These are phyloP conservation scores for Claviceps sp. DNA, from an alignment of 2,329 filamentous ascomycete species.

Conservation along the genomic window DNA sequence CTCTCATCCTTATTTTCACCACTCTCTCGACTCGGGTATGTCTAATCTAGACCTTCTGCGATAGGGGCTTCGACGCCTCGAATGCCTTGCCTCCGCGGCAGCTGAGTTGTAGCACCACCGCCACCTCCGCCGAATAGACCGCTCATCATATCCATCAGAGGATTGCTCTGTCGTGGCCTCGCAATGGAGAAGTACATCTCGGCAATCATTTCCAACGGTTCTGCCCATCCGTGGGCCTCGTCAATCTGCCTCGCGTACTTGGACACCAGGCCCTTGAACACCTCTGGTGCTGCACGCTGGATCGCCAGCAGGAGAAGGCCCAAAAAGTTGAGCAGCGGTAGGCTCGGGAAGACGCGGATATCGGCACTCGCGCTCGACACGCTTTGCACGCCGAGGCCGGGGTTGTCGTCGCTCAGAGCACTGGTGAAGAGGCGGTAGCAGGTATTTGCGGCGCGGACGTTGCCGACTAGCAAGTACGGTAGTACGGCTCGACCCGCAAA, in stretches of 20 bases:
- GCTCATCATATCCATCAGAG: slow-evolving; percentile 96
- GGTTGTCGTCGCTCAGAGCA: slow-evolving; percentile 26
- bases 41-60: slow-evolving; percentile 46
- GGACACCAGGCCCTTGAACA: slow-evolving; percentile 67
- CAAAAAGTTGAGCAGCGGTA: slow-evolving; percentile 93
- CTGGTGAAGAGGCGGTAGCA: slow-evolving; percentile 53
- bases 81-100: slow-evolving; percentile 27
- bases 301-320: slow-evolving; percentile 71
- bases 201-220: slow-evolving; percentile 71
- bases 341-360: slow-evolving; percentile 69
- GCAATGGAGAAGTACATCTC: slow-evolving; percentile 96
- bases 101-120: slow-evolving; percentile 27
- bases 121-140: slow-evolving; percentile 79
- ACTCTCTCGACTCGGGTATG: background rate
- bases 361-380: slow-evolving; percentile 64
- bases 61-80: slow-evolving; percentile 34
- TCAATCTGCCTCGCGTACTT: slow-evolving; percentile 72
- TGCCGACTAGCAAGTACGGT: slow-evolving; percentile 81
- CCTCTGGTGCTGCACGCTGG: slow-evolving; percentile 62
- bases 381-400: slow-evolving; percentile 59
- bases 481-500: slow-evolving; percentile 81
- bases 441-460: slow-evolving; percentile 77
- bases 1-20: background rate
- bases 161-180: slow-evolving; percentile 80
- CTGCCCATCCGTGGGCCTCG: slow-evolving; percentile 67